Evolutionary conservation across 805 yeast genomes (phyloP).

Genomic region (Isabelozyma rhagii): DNA sequence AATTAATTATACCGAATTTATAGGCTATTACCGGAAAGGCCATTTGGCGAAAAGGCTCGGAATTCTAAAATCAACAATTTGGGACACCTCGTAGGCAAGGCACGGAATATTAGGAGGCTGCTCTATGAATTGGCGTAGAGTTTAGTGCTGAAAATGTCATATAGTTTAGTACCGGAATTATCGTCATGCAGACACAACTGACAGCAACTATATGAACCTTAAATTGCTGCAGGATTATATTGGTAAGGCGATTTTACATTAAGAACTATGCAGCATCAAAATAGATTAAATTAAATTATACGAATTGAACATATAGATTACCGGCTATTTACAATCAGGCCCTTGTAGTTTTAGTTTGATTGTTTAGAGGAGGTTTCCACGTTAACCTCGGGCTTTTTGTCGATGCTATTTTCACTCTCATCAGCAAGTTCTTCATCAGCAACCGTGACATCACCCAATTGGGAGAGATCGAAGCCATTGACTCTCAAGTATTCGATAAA

Average conservation of each 20-base stretch:
- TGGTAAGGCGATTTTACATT: too few species aligned
- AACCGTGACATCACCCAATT: slow-evolving; percentile 45
- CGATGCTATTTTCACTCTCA: not conserved
- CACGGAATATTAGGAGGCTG: too few species aligned
- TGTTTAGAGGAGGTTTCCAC: not conserved
- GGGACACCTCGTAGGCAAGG: too few species aligned
- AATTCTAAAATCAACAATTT: too few species aligned
- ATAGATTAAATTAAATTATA: not conserved
- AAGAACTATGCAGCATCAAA: not conserved
- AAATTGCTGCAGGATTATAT: too few species aligned
- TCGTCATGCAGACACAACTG: too few species aligned
- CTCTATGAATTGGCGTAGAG: too few species aligned
- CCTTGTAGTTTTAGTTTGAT: not conserved
- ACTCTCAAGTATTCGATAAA: slow-evolving; percentile 65
- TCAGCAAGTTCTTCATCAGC: slow-evolving; percentile 2
- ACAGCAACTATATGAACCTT: not conserved
- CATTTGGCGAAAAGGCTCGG: too few species aligned
- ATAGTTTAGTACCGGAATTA: too few species aligned
- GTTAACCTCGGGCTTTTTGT: not conserved
- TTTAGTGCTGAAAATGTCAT: too few species aligned
- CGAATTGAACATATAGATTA: not conserved
- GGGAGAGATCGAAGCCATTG: slow-evolving; percentile 67
- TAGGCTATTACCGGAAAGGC: too few species aligned
- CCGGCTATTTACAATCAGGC: not conserved
- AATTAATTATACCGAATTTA: too few species aligned